Conservation (phyloP, 306 rosid species). For the Senna tora region DNA sequence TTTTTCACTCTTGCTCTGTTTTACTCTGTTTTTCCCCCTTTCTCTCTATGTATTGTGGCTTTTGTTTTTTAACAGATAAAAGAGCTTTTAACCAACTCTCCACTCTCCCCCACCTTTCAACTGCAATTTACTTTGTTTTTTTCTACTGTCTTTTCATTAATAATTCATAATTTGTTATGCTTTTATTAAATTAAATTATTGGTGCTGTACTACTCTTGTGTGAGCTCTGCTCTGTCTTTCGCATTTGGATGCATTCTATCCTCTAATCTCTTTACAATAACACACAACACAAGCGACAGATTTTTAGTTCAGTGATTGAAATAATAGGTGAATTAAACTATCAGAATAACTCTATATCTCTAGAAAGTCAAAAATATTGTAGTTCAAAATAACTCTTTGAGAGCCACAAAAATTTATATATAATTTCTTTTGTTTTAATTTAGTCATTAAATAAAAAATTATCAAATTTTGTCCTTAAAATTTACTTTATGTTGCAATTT, state of each 20-base stretch:
- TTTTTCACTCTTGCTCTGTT: conserved; percentile 32
- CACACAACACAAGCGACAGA: conserved; percentile 33
- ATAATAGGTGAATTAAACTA: neutral
- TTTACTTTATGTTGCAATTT: too few species aligned
- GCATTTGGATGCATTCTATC: conserved; percentile 36
- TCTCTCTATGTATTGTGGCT: conserved; percentile 37
- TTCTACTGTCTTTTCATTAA: conserved; percentile 32
- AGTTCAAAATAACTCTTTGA: too few species aligned
- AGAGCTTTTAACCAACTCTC: conserved; percentile 25
- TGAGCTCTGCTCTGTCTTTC: conserved; percentile 5
- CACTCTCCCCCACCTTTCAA: conserved; percentile 35
- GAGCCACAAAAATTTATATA: too few species aligned
- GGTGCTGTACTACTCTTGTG: conserved; percentile 12
- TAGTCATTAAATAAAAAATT: too few species aligned
- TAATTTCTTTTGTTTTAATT: too few species aligned
- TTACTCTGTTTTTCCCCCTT: conserved; percentile 37
- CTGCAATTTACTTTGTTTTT: conserved; percentile 32
- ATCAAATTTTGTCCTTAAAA: too few species aligned
- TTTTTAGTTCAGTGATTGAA: neutral
- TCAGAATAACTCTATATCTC: too few species aligned
- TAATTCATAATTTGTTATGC: conserved; percentile 2
- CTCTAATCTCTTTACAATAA: conserved; percentile 36
- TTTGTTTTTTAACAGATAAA: conserved; percentile 31
- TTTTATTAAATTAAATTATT: conserved; percentile 36
- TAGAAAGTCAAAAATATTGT: too few species aligned